Base-by-base conservation (phyloP, 2,329 filamentous ascomycete species). In the Beauveria asiatica region DNA sequence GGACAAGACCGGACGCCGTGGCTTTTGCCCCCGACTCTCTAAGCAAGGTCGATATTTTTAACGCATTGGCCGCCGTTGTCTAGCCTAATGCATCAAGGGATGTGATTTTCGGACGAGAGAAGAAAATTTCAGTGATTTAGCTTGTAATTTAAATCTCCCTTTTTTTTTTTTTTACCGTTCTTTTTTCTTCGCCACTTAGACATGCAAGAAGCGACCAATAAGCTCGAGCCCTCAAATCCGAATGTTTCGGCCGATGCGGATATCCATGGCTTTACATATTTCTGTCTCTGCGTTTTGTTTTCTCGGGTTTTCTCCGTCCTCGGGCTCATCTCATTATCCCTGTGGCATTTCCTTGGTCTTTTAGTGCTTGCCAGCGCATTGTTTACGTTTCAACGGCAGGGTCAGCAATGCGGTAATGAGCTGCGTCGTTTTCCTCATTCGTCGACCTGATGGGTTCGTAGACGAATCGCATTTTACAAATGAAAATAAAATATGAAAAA, bases 201-300 rank as follows among this genome's bases (percentile, higher is more conserved):
- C 25, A 27, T 3, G 21, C 19, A 17, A 42, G 33, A 21, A 42
- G 21, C 19, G 3, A 11, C 17, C 13, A 37, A n/a, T 23, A 17
- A 33, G 25, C 48, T 30, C 48, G 19, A 51, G 17, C 25, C 48
- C 48, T 13, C 33, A 50, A 23, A 55, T 11, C 52, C 49, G 30
- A 41, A 8, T 55, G 41, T 55, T 55, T 55, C 53, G 55, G 46
- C 45, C 30, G 48, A 53, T 46, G 49, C 57, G 57, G 57, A 48
- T 59, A 59, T 59, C 41, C 30, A 54, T 53, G 57, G 57, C 57
- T 59, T 30, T n/a, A 7, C 25, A 16, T 21, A 27, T 5, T 16
- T 16, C 42, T 41, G 21, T 13, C 17, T n/a, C 2, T 19, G 19
- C 19, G 41, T 41, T 41, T 52, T 25, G 25, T 9, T 16, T 8